Conservation (phyloP, 2,329 filamentous ascomycete species). For the Epichloe gansuensis region DNA sequence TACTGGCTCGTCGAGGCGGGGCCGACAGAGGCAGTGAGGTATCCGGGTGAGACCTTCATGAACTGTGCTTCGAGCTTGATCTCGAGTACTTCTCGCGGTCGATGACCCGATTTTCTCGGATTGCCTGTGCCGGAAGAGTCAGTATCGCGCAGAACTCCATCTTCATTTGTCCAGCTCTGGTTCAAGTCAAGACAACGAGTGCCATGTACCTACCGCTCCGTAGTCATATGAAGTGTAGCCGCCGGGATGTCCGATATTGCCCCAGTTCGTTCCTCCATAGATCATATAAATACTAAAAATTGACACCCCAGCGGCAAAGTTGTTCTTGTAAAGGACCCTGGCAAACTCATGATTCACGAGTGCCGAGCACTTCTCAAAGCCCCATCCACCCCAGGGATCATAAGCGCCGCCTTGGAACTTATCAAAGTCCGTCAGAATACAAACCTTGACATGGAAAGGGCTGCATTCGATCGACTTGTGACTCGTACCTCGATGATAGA, state of each 20-base stretch:
- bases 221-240: slow-evolving; percentile 50
- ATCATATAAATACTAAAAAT: slow-evolving; percentile 70
- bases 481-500: slow-evolving; percentile 42
- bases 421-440: not conserved
- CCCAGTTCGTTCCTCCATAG: slow-evolving; percentile 75
- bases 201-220: slow-evolving; percentile 24
- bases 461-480: not conserved
- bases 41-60: slow-evolving; percentile 58
- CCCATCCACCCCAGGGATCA: slow-evolving; percentile 62
- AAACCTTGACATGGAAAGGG: too few relatives aligned
- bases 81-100: slow-evolving; percentile 66
- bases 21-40: slow-evolving; percentile 47
- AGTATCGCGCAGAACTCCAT: slow-evolving; percentile 9
- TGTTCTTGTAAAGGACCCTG: slow-evolving; percentile 69
- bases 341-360: slow-evolving; percentile 64
- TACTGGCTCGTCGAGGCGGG: slow-evolving; percentile 37
- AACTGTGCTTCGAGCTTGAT: slow-evolving; percentile 68
- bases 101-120: slow-evolving; percentile 57
- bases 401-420: slow-evolving; percentile 63
- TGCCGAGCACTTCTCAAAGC: slow-evolving; percentile 53
- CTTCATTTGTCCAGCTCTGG: slow-evolving; percentile 7
- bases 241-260: slow-evolving; percentile 59
- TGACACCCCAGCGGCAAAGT: slow-evolving; percentile 51
- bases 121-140: slow-evolving; percentile 19
- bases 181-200: not conserved